phyloP scores from a whole-genome alignment of 352 stramenopile genomes.

The Thalassiosira hispida region DNA sequence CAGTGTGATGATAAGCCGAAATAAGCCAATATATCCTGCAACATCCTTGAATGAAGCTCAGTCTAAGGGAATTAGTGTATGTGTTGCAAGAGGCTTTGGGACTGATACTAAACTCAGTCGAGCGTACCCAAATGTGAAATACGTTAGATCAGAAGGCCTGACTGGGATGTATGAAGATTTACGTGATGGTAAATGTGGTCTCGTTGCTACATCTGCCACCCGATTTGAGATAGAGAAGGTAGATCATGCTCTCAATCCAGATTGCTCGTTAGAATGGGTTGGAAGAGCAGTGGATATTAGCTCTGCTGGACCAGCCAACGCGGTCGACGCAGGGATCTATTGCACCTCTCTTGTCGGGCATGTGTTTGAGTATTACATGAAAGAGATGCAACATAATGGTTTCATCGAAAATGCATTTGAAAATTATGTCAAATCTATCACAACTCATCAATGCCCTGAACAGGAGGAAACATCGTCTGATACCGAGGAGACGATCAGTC shows the following conservation, averaged over 20 bases:
- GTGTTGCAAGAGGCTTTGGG: not conserved
- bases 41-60: slow-evolving; percentile 13
- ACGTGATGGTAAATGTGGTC: slow-evolving; percentile 1
- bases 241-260: not conserved
- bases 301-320: not conserved
- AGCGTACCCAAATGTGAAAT: slow-evolving; percentile 14
- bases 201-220: slow-evolving; percentile 2
- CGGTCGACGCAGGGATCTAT: not conserved
- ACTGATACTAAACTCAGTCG: not conserved
- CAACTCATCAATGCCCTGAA: not conserved
- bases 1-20: slow-evolving; percentile 7
- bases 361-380: not conserved
- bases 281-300: slow-evolving; percentile 7
- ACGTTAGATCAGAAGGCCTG: slow-evolving; percentile 1
- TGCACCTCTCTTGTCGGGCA: not conserved
- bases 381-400: not conserved
- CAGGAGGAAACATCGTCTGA: not conserved
- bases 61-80: slow-evolving; percentile 5
- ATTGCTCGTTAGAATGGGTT: slow-evolving; percentile 13
- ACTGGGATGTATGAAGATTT: slow-evolving; percentile 9
- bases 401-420: not conserved
- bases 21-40: slow-evolving; percentile 3
- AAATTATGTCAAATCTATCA: not conserved
- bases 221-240: not conserved
- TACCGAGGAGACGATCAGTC: not conserved